Percentiles rank a stretch among this genome's conserved stretches.
Evolutionary conservation across 1,284 basidiomycete genomes (phyloP).

Genomic region (Peniophora sp.): DNA sequence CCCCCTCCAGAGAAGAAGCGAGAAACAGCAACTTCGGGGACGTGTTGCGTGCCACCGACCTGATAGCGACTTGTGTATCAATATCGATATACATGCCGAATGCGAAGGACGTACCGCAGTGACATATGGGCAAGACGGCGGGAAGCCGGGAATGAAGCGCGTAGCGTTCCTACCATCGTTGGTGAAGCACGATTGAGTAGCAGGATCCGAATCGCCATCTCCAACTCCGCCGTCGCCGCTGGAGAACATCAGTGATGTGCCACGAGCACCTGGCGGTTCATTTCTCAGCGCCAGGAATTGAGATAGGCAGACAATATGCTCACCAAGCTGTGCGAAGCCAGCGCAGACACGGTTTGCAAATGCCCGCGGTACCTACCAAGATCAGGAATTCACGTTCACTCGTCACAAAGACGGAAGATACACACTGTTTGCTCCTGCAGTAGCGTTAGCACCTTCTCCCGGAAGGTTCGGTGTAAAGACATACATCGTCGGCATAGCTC

Average conservation of each 20-base stretch:
- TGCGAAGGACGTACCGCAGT: not conserved
- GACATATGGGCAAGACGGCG: slow-evolving; percentile 20
- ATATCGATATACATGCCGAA: slow-evolving; percentile 36
- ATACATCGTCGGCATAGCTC: slow-evolving; percentile 52
- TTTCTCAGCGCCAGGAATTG: not conserved
- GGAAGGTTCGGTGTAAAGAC: too few relatives aligned
- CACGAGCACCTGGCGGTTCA: slow-evolving; percentile 31
- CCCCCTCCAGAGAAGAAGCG: not conserved
- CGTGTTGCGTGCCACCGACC: slow-evolving; percentile 49
- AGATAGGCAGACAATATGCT: slow-evolving; percentile 6
- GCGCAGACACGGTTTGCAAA: slow-evolving; percentile 32
- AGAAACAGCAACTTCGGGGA: slow-evolving; percentile 28
- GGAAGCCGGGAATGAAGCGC: slow-evolving; percentile 36
- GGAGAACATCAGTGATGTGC: slow-evolving; percentile 34
- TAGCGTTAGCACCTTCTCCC: too few relatives aligned
- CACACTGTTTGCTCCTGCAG: slow-evolving; percentile 47
- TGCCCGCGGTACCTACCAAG: slow-evolving; percentile 25
- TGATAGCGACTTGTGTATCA: too few relatives aligned
- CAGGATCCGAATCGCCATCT: slow-evolving; percentile 33
- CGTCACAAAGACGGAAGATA: slow-evolving; percentile 14
- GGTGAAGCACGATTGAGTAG: slow-evolving; percentile 31
- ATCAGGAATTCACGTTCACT: not conserved
- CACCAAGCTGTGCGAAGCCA: slow-evolving; percentile 38
- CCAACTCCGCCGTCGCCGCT: slow-evolving; percentile 34
- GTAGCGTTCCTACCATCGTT: slow-evolving; percentile 30